Percentiles rank a stretch among this genome's conserved stretches.
phyloP scores from a whole-genome alignment of 176 grass and related monocot genomes.

The Lolium rigidum region DNA sequence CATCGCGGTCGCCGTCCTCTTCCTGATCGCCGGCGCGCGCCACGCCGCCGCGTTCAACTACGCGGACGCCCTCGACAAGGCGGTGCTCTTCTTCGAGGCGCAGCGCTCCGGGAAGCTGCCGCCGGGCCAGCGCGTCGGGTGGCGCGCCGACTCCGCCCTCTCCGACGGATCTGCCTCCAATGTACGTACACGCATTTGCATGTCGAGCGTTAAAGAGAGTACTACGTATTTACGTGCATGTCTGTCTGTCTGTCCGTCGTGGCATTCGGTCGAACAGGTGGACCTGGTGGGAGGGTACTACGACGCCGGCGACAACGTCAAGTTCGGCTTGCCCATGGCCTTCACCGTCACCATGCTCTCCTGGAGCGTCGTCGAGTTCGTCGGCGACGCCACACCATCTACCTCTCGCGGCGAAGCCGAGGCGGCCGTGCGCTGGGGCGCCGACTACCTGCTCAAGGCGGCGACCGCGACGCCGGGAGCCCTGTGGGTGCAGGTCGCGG shows the following conservation, averaged over 20 bases:
- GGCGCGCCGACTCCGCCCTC: slow-evolving; percentile 66
- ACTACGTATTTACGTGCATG: too few relatives aligned
- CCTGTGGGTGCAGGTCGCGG: slow-evolving; percentile 65
- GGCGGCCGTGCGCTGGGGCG: slow-evolving; percentile 66
- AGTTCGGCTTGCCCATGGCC: slow-evolving; percentile 87
- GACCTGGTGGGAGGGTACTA: slow-evolving; percentile 79
- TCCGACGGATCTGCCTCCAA: slow-evolving; percentile 54
- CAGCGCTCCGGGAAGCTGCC: slow-evolving; percentile 72
- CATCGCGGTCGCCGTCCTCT: background rate
- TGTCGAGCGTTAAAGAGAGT: too few relatives aligned
- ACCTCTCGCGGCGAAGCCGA: background rate
- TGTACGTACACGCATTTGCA: background rate
- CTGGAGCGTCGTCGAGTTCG: slow-evolving; percentile 71
- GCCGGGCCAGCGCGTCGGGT: slow-evolving; percentile 42
- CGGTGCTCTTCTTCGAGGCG: slow-evolving; percentile 70
- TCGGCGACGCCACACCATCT: slow-evolving; percentile 48
- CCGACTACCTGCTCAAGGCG: slow-evolving; percentile 84
- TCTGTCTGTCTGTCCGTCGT: too few relatives aligned
- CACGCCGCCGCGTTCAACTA: slow-evolving; percentile 51
- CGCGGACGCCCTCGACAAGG: slow-evolving; percentile 64
- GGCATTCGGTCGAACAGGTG: slow-evolving; percentile 39
- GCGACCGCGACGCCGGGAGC: slow-evolving; percentile 56
- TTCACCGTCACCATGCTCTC: slow-evolving; percentile 86
- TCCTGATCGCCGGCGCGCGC: background rate
- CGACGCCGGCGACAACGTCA: slow-evolving; percentile 83